phyloP scores from a whole-genome alignment of 2,329 filamentous ascomycete genomes.

The Didymellaceae sp. region DNA sequence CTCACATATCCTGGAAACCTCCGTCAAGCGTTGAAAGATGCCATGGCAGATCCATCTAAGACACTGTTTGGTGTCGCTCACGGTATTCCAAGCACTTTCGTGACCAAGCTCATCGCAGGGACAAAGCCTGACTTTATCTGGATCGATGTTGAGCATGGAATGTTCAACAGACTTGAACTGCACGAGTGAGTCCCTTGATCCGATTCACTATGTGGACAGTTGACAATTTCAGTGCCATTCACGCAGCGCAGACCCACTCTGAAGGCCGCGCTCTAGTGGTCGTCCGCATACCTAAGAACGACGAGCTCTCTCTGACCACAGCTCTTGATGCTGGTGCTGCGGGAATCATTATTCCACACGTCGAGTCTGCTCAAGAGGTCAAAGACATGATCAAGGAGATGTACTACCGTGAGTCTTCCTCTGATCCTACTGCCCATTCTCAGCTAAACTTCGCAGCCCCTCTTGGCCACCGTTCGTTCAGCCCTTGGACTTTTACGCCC shows the following conservation, averaged over 20 bases:
- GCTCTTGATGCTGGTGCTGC: conserved; percentile 36
- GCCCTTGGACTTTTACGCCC: conserved; percentile 35
- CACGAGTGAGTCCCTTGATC: conserved; percentile 37
- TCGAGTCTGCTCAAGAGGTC: conserved; percentile 33
- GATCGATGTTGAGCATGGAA: conserved; percentile 38
- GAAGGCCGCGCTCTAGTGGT: conserved; percentile 32
- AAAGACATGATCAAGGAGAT: conserved; percentile 32
- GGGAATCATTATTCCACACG: conserved; percentile 33
- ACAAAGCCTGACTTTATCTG: conserved; percentile 38
- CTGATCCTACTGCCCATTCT: no score
- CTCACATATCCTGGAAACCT: conserved; percentile 35
- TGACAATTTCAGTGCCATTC: conserved; percentile 26
- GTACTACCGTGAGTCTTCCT: conserved; percentile 23
- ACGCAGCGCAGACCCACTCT: conserved; percentile 36
- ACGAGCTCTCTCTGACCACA: conserved; percentile 30
- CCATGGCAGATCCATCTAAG: conserved; percentile 31
- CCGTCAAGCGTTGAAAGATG: conserved; percentile 29
- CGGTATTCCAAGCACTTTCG: conserved; percentile 34
- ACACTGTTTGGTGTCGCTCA: conserved; percentile 36
- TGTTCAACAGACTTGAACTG: conserved; percentile 34
- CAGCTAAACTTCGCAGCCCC: conserved; percentile 7
- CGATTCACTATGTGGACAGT: background rate
- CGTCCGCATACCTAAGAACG: conserved; percentile 34
- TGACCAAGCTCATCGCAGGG: conserved; percentile 36
- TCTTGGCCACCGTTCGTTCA: conserved; percentile 35